Evolutionary conservation across 768 basidiomycete genomes (phyloP).

Genomic region (Suillus occidentalis): DNA sequence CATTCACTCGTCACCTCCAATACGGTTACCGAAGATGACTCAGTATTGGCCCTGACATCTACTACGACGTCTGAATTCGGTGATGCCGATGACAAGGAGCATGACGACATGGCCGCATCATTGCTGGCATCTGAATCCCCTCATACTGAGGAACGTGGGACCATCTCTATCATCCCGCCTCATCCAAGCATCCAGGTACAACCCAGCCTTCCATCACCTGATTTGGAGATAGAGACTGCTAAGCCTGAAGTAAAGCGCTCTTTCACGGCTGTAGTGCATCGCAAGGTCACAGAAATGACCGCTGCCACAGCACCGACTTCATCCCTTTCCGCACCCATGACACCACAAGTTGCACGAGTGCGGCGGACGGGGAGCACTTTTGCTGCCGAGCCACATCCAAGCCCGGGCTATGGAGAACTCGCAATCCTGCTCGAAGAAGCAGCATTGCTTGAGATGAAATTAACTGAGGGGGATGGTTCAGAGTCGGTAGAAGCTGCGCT

Average conservation of each 20-base stretch:
- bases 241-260: constrained; percentile 22
- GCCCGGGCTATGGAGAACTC: constrained; percentile 53
- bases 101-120: not conserved
- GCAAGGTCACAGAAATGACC: constrained; percentile 45
- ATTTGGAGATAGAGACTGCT: not conserved
- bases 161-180: constrained; percentile 8
- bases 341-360: constrained; percentile 30
- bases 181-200: constrained; percentile 7
- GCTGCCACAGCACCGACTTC: constrained; percentile 20
- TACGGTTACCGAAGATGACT: not conserved
- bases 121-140: not conserved
- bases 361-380: constrained; percentile 24
- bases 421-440: constrained; percentile 56
- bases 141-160: not conserved
- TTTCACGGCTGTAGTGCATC: constrained; percentile 60
- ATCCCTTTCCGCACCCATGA: constrained; percentile 20
- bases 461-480: constrained; percentile 44
- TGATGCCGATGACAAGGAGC: not conserved
- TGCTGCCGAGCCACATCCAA: constrained; percentile 38
- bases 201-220: constrained; percentile 14
- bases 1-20: not conserved
- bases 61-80: not conserved
- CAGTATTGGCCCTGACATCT: not conserved
- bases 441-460: constrained; percentile 53
- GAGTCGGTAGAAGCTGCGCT: constrained; percentile 9